Percentiles rank a stretch among this genome's conserved stretches.
phyloP scores from a whole-genome alignment of 345 rosid species.

The Gossypium raimondii region DNA sequence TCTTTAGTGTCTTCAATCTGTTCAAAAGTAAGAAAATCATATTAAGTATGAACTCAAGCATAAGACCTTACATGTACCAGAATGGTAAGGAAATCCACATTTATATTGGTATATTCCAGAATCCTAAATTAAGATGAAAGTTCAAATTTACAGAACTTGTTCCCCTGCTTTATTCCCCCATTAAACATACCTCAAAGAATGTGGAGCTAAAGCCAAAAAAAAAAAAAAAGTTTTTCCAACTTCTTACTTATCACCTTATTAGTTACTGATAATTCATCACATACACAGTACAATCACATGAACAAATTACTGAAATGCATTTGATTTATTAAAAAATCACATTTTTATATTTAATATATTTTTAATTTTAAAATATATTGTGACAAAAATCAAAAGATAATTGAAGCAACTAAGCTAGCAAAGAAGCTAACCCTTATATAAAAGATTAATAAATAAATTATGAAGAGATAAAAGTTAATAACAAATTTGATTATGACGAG shows the following conservation, averaged over 20 bases:
- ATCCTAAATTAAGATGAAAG: background rate
- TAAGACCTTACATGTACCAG: too few species aligned
- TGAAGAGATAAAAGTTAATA: too few species aligned
- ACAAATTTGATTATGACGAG: too few species aligned
- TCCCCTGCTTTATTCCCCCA: background rate
- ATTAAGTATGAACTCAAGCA: too few species aligned
- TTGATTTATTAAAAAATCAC: too few species aligned
- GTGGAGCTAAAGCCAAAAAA: background rate
- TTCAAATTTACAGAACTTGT: background rate
- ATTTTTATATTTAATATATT: too few species aligned
- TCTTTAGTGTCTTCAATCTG: too few species aligned
- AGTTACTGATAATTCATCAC: background rate
- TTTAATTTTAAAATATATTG: too few species aligned
- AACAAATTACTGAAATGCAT: background rate
- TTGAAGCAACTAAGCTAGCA: too few species aligned
- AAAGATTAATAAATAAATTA: too few species aligned
- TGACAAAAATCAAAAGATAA: too few species aligned
- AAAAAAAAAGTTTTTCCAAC: background rate
- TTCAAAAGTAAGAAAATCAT: background rate
- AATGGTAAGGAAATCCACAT: background rate
- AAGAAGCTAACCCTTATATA: too few species aligned
- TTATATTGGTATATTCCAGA: background rate
- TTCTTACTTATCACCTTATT: background rate
- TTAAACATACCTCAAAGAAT: slow-evolving; percentile 28
- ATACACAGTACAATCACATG: slow-evolving; percentile 1